These are phyloP conservation scores for Triticum timopheevii DNA, from an alignment of 176 grass and related monocot genomes.

Conservation along the genomic window DNA sequence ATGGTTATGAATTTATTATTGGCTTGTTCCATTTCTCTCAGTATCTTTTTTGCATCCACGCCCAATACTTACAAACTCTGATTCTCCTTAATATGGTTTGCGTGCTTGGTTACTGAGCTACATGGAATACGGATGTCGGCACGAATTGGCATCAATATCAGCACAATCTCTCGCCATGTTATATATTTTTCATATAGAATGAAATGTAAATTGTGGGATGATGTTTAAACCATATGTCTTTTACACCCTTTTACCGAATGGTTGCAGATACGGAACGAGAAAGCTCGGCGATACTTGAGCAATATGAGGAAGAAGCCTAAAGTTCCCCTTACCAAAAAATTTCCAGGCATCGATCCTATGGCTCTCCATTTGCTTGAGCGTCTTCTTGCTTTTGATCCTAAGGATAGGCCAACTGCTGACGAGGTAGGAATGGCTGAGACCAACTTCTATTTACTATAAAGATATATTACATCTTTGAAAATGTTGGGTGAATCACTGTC, in stretches of 20 bases:
- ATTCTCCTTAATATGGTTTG: neutral
- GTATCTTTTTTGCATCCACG: neutral
- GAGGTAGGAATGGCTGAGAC: constrained; percentile 51
- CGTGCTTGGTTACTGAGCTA: neutral
- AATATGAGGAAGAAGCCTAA: constrained; percentile 82
- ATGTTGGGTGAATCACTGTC: constrained; percentile 17
- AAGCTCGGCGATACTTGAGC: constrained; percentile 82
- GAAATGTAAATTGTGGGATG: neutral
- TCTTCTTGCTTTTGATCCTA: constrained; percentile 91
- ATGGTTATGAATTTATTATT: neutral
- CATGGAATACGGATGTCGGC: neutral
- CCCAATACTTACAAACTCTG: neutral
- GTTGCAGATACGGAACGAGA: constrained; percentile 86
- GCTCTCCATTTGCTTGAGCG: constrained; percentile 78
- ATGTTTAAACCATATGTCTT: neutral
- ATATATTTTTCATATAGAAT: neutral
- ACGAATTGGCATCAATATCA: constrained; percentile 4
- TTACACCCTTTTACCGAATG: neutral
- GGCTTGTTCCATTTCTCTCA: constrained; percentile 1
- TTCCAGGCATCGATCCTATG: constrained; percentile 74
- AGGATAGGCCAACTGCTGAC: constrained; percentile 73
- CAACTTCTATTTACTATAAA: constrained; percentile 9
- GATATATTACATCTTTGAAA: constrained; percentile 18
- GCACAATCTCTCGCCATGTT: neutral
- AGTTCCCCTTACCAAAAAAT: constrained; percentile 73